Conservation (phyloP, 2,329 filamentous ascomycete species). For the Gnomoniopsis sp. region DNA sequence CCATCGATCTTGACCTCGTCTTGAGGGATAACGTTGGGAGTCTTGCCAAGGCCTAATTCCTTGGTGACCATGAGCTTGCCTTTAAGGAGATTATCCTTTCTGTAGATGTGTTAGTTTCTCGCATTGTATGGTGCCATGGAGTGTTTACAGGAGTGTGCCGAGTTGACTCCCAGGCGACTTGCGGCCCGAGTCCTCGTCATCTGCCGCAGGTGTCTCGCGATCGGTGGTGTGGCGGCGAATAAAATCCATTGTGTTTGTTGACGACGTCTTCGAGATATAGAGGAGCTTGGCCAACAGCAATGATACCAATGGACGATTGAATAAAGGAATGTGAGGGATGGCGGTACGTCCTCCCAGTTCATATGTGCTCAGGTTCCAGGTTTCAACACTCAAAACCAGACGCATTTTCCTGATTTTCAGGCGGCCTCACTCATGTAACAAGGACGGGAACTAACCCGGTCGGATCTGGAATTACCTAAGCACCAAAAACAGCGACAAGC, state of each 20-base stretch:
- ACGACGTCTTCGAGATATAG: neutral
- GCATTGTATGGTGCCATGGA: neutral
- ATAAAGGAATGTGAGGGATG: no score
- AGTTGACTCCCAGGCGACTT: constrained; percentile 8
- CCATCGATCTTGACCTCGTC: constrained; percentile 34
- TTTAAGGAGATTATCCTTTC: constrained; percentile 34
- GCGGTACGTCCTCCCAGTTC: neutral
- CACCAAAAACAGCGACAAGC: neutral
- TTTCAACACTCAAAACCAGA: neutral
- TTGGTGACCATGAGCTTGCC: constrained; percentile 39
- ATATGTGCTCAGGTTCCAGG: neutral
- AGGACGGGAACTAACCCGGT: neutral
- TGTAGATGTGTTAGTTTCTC: neutral
- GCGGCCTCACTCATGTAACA: neutral
- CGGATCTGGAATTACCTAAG: neutral
- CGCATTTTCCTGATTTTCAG: neutral
- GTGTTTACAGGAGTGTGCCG: constrained; percentile 12
- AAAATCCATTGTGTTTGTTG: neutral
- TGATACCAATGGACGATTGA: no score
- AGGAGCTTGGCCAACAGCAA: neutral
- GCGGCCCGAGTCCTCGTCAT: constrained; percentile 5
- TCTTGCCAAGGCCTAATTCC: constrained; percentile 39
- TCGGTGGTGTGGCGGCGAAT: neutral
- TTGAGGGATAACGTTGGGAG: constrained; percentile 40
- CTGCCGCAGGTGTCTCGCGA: neutral